These are phyloP conservation scores for Sesbania bispinosa DNA, from an alignment of 306 rosid species.

Conservation along the genomic window DNA sequence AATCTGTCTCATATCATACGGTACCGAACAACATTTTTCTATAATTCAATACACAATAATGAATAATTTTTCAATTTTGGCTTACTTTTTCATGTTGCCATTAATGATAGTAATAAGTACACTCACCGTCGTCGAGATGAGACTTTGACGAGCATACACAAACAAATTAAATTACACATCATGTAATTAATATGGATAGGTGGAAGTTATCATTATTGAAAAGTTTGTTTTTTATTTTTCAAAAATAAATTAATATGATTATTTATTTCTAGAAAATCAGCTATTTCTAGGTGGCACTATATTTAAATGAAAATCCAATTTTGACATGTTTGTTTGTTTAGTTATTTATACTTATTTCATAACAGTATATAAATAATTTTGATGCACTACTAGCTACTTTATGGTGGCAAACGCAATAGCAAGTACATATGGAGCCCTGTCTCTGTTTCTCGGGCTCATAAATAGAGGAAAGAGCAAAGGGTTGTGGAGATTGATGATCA, in stretches of 20 bases:
- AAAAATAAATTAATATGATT: not conserved
- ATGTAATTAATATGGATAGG: not conserved
- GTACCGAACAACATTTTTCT: too few species aligned
- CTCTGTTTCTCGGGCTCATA: conserved; percentile 29
- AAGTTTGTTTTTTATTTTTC: not conserved
- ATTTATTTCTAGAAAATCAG: not conserved
- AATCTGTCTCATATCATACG: too few species aligned
- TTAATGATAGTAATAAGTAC: not conserved
- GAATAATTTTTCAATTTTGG: too few species aligned
- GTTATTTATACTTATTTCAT: not conserved
- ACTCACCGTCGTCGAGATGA: too few species aligned
- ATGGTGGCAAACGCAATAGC: conserved; percentile 59
- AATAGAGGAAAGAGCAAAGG: conserved; percentile 35
- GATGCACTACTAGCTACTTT: conserved; percentile 43
- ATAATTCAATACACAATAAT: too few species aligned
- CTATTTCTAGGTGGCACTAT: not conserved
- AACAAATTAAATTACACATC: too few species aligned
- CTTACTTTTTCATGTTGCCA: too few species aligned
- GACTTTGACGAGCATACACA: not conserved
- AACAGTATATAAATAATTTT: not conserved
- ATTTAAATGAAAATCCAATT: not conserved
- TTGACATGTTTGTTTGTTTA: not conserved
- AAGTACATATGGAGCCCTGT: conserved; percentile 49
- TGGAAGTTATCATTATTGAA: not conserved
- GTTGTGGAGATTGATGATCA: conserved; percentile 1